Conservation (phyloP, 176 grass and related monocot species). For the Otatea glauca region DNA sequence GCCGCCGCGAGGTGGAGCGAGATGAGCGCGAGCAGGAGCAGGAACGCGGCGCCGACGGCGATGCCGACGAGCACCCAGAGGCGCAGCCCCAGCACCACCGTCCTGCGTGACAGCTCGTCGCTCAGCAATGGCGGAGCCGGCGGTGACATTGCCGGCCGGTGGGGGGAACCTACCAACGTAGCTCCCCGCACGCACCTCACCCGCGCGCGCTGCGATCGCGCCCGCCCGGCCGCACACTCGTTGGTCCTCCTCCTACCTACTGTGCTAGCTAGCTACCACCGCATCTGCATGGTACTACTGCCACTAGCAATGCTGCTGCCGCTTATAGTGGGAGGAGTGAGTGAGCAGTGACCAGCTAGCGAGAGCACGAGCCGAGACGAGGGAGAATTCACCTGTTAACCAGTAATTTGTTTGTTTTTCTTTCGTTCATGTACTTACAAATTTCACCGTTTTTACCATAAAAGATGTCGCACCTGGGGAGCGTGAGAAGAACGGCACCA, state of each 20-base stretch:
- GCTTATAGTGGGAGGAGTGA: neutral
- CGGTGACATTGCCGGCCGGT: slow-evolving; percentile 39
- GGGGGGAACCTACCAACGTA: neutral
- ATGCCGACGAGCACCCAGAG: slow-evolving; percentile 92
- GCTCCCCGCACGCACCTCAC: neutral
- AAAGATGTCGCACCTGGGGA: too few relatives aligned
- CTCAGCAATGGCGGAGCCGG: slow-evolving; percentile 60
- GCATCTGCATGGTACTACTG: slow-evolving; percentile 49
- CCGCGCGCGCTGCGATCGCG: neutral
- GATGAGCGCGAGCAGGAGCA: slow-evolving; percentile 81
- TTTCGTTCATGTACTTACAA: too few relatives aligned
- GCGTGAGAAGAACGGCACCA: too few relatives aligned
- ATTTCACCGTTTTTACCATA: too few relatives aligned
- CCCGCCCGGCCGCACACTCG: neutral
- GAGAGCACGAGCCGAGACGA: slow-evolving; percentile 4
- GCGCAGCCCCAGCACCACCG: slow-evolving; percentile 76
- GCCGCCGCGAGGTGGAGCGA: slow-evolving; percentile 64
- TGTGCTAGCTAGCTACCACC: neutral
- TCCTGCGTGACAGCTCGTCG: slow-evolving; percentile 68
- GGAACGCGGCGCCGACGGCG: slow-evolving; percentile 70
- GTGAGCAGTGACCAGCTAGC: neutral
- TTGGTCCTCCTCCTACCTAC: slow-evolving; percentile 12
- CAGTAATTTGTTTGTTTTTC: too few relatives aligned
- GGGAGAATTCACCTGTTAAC: neutral
- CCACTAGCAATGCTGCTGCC: neutral